A percentile compares a stretch with the other conserved stretches of the same genome.
Conservation (phyloP, 202 grass and related monocot species). For the Schoenoplectus triqueter region DNA sequence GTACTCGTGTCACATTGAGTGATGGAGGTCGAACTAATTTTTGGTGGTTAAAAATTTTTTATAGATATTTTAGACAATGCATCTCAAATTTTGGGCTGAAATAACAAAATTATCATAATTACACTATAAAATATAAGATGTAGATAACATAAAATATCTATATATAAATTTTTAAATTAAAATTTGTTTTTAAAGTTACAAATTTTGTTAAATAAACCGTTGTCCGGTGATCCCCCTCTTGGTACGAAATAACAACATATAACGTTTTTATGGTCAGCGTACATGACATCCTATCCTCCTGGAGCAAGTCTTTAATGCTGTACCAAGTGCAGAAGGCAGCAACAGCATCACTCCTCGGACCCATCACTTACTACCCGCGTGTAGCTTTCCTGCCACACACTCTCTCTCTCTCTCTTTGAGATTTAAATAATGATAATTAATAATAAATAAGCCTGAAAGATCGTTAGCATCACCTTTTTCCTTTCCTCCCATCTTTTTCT, state of each 20-base stretch:
- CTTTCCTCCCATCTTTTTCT: background rate
- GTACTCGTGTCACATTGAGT: no score
- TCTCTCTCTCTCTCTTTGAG: background rate
- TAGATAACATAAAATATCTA: no score
- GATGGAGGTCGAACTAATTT: no score
- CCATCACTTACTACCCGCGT: background rate
- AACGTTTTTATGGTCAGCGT: background rate
- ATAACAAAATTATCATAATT: no score
- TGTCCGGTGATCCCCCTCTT: no score
- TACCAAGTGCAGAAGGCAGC: background rate
- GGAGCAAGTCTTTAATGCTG: background rate
- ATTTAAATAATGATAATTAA: constrained; percentile 22
- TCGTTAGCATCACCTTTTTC: background rate
- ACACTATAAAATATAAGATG: no score
- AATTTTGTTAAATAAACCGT: no score
- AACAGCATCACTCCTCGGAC: background rate
- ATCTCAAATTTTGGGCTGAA: no score
- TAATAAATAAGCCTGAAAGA: background rate
- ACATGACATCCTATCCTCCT: background rate
- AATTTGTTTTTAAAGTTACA: no score
- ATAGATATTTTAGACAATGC: no score
- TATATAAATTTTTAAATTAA: no score
- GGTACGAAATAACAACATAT: background rate
- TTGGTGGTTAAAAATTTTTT: no score
- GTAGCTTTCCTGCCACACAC: background rate